Evolutionary conservation across 192 early-diverging fungal genomes (phyloP), one percentile per base, ranked within the genome.

Genomic region (Mortierella claussenii): DNA sequence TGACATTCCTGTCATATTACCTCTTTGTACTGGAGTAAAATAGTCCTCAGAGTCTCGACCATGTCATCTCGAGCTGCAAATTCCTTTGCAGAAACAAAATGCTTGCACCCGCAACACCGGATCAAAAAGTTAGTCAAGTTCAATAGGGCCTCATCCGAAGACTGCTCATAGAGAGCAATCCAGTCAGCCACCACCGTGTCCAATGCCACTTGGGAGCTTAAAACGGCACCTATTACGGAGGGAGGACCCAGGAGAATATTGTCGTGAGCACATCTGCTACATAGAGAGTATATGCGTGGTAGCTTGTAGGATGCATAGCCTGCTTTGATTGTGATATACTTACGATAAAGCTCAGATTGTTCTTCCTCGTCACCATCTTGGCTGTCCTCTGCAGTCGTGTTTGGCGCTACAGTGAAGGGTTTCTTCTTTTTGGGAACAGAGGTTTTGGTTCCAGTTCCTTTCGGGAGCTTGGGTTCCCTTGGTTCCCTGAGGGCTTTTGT

Each of bases 101-200:
- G 54, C 13, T 42, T 53, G 13, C 73, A 56, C 54, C 60, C 65
- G 65, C 79, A 66, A 65, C 87, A 86, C 27, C 85, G 79, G 55
- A 91, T 82, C 31, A 92, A 63, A 58, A 96, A 90, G 70, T 94
- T 94, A 20, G 95, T 79, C 23, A 98, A 65, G 30, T 92, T 87
- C 54, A 81, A 74, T 58, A 94, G 49, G 18, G 92, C 91, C 7
- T 48, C 68, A 12, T 80, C 78, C 24, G 84, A 58, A 20, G 87
- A 79, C 9, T 80, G 78, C 34, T 83, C 69, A 52, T 90, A 97
- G 18, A 81, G 55, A 8, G 81, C 82, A 21, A 93, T 81, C 95
- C 95, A 96, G 54, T 92, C 92, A 11, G 75, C 60, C 3, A 88
- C 89, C 1, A 89, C 65, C 28, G 83, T 81, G 13, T 90, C 88